Base-by-base conservation (phyloP, 2,329 filamentous ascomycete genomes). In the Diaporthe amygdali region DNA sequence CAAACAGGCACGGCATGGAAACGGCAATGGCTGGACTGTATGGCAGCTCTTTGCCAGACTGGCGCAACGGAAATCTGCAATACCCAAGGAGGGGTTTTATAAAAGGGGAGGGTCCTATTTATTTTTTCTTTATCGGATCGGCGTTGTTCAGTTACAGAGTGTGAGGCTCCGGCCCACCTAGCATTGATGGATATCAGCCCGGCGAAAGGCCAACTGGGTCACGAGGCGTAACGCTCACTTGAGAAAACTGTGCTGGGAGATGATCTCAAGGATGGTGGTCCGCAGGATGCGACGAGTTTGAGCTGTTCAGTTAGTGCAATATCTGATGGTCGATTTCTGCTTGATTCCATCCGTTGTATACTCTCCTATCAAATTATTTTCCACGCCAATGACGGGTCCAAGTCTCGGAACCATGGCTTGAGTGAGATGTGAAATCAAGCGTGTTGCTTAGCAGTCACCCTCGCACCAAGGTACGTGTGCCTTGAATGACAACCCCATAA, bases 21-120 rank as follows among this genome's bases (percentile, higher is more conserved):
- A 59, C 15, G 30, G 44, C 44, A 49, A 25, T 54, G 56, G 63
- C 27, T 49, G 71, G 54, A 30, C 32, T 34, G 61, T 49, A 47
- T 56, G 17, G 51, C 52, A 55, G 66, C 68, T 44, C 25, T 17
- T 52, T 55, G 68, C 61, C 63, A 39, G 34, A 70, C 34, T 44
- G 71, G 71, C 71, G 71, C 63, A 68, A 70, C 30, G 63, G 68
- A 67, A 66, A 72, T 61, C 54, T 49, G 54, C 63, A 70, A 61
- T 61, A 54, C 61, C 68, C 54, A n/a, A 66, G 71, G 51, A 52
- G 66, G n/a, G 59, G 59, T 27, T 46, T 32, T 44, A 34, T 32
- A 56, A 67, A 56, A 51, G 52, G 51, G 66, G 66, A 30, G 32
- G 30, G 44, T n/a, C n/a, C n/a, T n/a, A 32, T 49, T 59, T 51